Percentiles rank a stretch among this genome's conserved stretches.
These are phyloP conservation scores for Ophiobolus disseminans DNA, from an alignment of 2,329 filamentous ascomycete genomes.

Conservation along the genomic window DNA sequence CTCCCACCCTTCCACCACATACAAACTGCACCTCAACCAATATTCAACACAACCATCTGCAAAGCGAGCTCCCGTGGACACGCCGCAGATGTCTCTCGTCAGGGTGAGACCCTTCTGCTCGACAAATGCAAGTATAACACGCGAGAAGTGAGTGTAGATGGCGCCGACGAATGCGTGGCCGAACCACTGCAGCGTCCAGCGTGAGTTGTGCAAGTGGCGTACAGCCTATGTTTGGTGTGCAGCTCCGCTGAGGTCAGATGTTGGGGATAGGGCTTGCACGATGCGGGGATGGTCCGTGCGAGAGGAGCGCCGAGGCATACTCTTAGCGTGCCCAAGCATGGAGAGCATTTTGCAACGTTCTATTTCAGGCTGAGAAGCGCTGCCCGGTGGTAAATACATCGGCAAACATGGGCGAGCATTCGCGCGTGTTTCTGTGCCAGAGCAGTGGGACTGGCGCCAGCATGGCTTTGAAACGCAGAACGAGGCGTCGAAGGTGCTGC, in stretches of 20 bases:
- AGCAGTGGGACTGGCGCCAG: neutral
- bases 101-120: neutral
- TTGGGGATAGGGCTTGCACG: neutral
- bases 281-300: neutral
- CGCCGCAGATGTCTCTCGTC: neutral
- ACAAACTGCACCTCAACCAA: neutral
- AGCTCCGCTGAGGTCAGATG: constrained; percentile 6
- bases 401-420: neutral
- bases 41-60: neutral
- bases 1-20: neutral
- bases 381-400: neutral
- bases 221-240: neutral
- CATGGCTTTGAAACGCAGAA: neutral
- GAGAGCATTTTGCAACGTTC: neutral
- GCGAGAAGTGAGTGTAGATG: neutral
- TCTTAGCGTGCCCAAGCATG: neutral
- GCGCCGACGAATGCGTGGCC: neutral
- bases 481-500: neutral
- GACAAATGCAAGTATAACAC: neutral
- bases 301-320: neutral
- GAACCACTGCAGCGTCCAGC: neutral
- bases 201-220: neutral
- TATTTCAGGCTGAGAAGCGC: neutral
- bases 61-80: neutral
- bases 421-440: neutral